A percentile compares a stretch with the other conserved stretches of the same genome.
Conservation (phyloP, 345 rosid species). For the Aurinia saxatilis region DNA sequence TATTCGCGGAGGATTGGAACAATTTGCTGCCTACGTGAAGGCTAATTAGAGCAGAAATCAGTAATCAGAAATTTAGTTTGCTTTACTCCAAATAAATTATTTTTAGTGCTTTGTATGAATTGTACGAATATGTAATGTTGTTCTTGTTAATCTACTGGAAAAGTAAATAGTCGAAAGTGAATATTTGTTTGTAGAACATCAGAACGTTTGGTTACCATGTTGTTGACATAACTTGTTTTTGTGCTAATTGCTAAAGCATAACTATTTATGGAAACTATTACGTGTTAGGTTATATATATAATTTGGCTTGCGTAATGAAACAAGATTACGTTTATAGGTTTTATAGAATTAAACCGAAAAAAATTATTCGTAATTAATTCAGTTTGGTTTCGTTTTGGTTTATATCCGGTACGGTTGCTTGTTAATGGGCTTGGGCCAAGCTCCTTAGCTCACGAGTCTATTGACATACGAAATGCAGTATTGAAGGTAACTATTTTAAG, state of each 20-base stretch:
- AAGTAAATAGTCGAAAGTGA: not conserved
- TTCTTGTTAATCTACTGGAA: not conserved
- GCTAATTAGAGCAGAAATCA: slow-evolving; percentile 2
- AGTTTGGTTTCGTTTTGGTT: too few relatives aligned
- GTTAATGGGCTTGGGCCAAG: not conserved
- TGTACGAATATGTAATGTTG: slow-evolving; percentile 2
- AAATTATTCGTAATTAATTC: too few relatives aligned
- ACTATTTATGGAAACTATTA: too few relatives aligned
- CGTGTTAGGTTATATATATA: too few relatives aligned
- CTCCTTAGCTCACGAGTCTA: not conserved
- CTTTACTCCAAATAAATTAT: not conserved
- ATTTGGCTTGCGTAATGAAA: too few relatives aligned
- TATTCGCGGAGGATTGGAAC: slow-evolving; percentile 57
- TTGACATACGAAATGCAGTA: too few relatives aligned
- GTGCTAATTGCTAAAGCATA: too few relatives aligned
- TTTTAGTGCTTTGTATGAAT: not conserved
- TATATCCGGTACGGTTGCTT: not conserved
- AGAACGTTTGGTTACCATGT: not conserved
- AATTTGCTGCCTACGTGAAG: slow-evolving; percentile 38
- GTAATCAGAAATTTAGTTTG: not conserved
- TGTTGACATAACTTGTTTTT: too few relatives aligned
- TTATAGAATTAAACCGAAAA: too few relatives aligned
- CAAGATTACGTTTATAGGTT: too few relatives aligned
- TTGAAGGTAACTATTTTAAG: too few relatives aligned
- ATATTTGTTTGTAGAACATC: not conserved